Conservation (phyloP, 2,329 filamentous ascomycete genomes). For the Atkinsonella texensis region DNA sequence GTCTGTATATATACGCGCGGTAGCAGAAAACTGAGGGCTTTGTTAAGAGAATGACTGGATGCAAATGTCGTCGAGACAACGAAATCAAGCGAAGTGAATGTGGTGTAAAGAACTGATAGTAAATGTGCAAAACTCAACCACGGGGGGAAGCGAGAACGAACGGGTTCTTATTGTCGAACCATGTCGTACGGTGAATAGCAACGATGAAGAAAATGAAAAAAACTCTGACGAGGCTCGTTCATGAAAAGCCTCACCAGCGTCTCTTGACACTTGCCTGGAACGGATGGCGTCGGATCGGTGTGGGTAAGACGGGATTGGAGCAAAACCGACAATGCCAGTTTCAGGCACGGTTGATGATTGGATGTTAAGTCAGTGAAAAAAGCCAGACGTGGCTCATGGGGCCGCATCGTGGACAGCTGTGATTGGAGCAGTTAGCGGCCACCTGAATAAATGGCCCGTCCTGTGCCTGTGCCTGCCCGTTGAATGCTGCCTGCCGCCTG, state of each 20-base stretch:
- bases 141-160: background rate
- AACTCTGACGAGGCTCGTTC: background rate
- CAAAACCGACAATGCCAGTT: constrained; percentile 4
- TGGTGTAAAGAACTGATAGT: background rate
- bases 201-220: background rate
- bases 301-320: background rate
- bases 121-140: background rate
- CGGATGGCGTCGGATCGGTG: constrained; percentile 2
- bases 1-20: background rate
- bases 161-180: background rate
- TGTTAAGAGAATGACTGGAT: background rate
- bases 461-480: background rate
- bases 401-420: constrained; percentile 3
- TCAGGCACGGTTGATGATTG: constrained; percentile 14
- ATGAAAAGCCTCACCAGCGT: constrained; percentile 1
- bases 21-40: background rate
- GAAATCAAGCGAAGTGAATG: constrained; percentile 1
- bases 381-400: constrained; percentile 7
- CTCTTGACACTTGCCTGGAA: background rate
- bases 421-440: constrained; percentile 9
- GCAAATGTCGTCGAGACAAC: constrained; percentile 1
- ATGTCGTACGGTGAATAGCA: background rate
- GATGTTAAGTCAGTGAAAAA: constrained; percentile 4
- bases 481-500: background rate
- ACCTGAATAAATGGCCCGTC: constrained; percentile 9